Evolutionary conservation across 495 filamentous ascomycete species (phyloP).

Genomic region (Penicillium tannophilum): DNA sequence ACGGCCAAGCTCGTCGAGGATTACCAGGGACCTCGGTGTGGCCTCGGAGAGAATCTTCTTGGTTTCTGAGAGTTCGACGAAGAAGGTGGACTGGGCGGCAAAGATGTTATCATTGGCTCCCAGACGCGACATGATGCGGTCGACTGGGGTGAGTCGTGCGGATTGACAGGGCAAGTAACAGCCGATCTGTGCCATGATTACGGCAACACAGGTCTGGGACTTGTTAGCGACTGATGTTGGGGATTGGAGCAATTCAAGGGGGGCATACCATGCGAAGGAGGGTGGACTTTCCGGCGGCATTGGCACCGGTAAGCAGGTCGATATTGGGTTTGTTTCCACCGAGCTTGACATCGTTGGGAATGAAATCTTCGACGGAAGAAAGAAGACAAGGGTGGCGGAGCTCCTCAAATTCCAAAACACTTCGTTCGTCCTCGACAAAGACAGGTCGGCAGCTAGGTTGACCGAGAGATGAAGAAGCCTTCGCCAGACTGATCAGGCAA

Average conservation of each 20-base stretch:
- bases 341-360: conserved; percentile 91
- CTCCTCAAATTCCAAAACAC: conserved; percentile 86
- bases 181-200: conserved; percentile 98
- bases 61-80: conserved; percentile 95
- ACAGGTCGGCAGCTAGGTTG: conserved; percentile 83
- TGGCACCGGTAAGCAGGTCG: conserved; percentile 91
- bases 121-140: conserved; percentile 98
- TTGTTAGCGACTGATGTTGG: conserved; percentile 8
- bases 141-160: conserved; percentile 85
- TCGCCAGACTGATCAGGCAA: conserved; percentile 90
- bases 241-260: not conserved
- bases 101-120: conserved; percentile 99
- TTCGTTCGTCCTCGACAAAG: conserved; percentile 83
- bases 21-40: conserved; percentile 91
- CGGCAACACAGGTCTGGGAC: conserved; percentile 80
- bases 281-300: conserved; percentile 98
- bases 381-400: conserved; percentile 94
- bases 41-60: conserved; percentile 98
- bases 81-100: conserved; percentile 96
- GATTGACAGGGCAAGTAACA: conserved; percentile 86
- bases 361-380: conserved; percentile 87
- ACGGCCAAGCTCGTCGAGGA: conserved; percentile 95
- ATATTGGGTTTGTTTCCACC: conserved; percentile 82
- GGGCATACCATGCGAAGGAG: conserved; percentile 84
- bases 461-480: conserved; percentile 80